Base-by-base conservation (phyloP, 768 basidiomycete genomes). In the Filobasidium wieringae region DNA sequence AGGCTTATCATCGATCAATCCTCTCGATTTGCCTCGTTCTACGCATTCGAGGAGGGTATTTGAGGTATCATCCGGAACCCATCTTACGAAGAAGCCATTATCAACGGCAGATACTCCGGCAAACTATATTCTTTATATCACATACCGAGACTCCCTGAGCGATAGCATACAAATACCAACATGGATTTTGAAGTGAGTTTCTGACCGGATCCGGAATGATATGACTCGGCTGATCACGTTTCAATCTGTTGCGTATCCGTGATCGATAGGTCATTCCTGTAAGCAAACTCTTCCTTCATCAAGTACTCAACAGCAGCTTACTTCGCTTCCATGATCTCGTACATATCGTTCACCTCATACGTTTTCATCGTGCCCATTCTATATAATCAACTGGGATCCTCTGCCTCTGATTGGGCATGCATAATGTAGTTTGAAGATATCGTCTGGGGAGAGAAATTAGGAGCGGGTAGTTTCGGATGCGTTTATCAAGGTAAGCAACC, bases 391-490 rank as follows among this genome's bases (percentile, higher is more conserved):
- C n/a, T n/a, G n/a, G n/a, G n/a, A n/a, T n/a, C n/a, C n/a, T n/a
- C n/a, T n/a, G n/a, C n/a, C n/a, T n/a, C n/a, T n/a, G n/a, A n/a
- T n/a, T n/a, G n/a, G n/a, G n/a, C n/a, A n/a, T n/a, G n/a, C n/a
- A n/a, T n/a, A n/a, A n/a, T 37, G 29, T 47, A 47, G 68, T 71
- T 59, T 34, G 65, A 70, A 50, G 72, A 73, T 41, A 71, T 73
- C 53, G 59, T 62, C 14, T 73, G 72, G 72, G 70, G 70, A 11
- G 40, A 64, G 14, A 33, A 57, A 15, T 55, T 73, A 5, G 72
- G 72, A 14, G 59, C 66, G 19, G 72, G 72, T 1, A 67, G 65
- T 26, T 73, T 73, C 51, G 72, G 72, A 6, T 66, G 65, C 17
- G 72, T 73, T 3, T 70, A 66, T 51, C 66, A 66, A 51, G 72